A percentile compares a stretch with the other conserved stretches of the same genome.
These are phyloP conservation scores for Atalantia buxifolia DNA, from an alignment of 345 rosid genomes.

Conservation along the genomic window DNA sequence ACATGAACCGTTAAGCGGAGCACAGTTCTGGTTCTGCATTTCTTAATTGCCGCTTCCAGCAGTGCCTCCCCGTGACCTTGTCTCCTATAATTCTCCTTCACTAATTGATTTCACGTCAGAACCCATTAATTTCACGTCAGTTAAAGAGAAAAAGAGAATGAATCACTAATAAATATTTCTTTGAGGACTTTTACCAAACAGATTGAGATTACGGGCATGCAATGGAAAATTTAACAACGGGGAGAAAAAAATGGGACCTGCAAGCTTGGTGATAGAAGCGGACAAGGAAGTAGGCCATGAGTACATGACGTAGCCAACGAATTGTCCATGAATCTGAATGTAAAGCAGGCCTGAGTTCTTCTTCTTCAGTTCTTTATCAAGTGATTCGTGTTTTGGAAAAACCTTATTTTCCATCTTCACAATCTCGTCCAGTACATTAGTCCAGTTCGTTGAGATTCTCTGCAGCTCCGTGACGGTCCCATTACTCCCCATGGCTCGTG, in stretches of 20 bases:
- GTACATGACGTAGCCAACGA: constrained; percentile 68
- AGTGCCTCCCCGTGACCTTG: constrained; percentile 76
- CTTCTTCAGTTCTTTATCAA: constrained; percentile 69
- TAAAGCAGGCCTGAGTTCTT: constrained; percentile 70
- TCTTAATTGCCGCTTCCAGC: constrained; percentile 58
- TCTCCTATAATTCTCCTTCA: constrained; percentile 65
- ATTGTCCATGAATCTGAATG: constrained; percentile 35
- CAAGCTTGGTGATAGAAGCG: constrained; percentile 74
- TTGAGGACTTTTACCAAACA: constrained; percentile 51
- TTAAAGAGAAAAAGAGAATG: neutral
- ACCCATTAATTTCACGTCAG: neutral
- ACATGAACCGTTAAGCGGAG: constrained; percentile 71
- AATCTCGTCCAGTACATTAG: constrained; percentile 48
- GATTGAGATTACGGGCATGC: constrained; percentile 6
- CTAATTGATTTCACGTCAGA: constrained; percentile 14
- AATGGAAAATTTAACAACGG: too few relatives aligned
- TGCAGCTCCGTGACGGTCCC: constrained; percentile 38
- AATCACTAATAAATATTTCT: neutral
- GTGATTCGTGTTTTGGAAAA: constrained; percentile 84
- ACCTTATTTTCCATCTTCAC: constrained; percentile 69
- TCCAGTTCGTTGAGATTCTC: constrained; percentile 45
- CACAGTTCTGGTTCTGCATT: constrained; percentile 67
- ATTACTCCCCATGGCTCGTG: constrained; percentile 29
- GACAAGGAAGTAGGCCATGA: constrained; percentile 72
- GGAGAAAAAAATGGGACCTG: constrained; percentile 31